Conservation (phyloP, 2,329 filamentous ascomycete species). For the Colletotrichum sp. region DNA sequence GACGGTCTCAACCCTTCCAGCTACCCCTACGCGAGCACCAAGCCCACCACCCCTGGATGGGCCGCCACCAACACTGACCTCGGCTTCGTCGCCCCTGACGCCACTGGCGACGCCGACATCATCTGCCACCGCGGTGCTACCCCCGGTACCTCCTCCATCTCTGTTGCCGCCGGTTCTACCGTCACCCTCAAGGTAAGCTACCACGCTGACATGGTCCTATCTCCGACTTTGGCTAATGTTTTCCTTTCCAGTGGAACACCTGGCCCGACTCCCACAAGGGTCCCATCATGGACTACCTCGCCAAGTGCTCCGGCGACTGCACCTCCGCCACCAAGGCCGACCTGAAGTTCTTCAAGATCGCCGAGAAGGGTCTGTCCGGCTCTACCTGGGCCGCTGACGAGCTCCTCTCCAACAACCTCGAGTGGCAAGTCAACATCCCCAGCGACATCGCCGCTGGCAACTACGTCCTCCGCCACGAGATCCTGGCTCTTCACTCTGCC, state of each 20-base stretch:
- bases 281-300: slow-evolving; percentile 67
- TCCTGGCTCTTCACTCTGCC: slow-evolving; percentile 59
- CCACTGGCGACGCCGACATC: slow-evolving; percentile 45
- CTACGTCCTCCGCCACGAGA: slow-evolving; percentile 62
- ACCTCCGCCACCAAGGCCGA: slow-evolving; percentile 52
- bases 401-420: slow-evolving; percentile 50
- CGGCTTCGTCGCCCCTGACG: slow-evolving; percentile 50
- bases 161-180: slow-evolving; percentile 62
- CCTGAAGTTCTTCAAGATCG: slow-evolving; percentile 67
- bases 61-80: slow-evolving; percentile 35
- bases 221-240: neutral
- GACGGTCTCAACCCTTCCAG: slow-evolving; percentile 28
- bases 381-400: slow-evolving; percentile 62
- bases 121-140: slow-evolving; percentile 52
- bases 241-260: slow-evolving; percentile 52
- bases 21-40: slow-evolving; percentile 24
- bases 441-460: slow-evolving; percentile 51
- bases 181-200: slow-evolving; percentile 52
- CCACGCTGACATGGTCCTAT: fast-evolving
- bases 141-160: slow-evolving; percentile 41
- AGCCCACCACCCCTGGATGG: slow-evolving; percentile 32
- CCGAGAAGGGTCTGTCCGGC: slow-evolving; percentile 54
- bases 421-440: slow-evolving; percentile 54
- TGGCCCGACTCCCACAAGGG: slow-evolving; percentile 71
- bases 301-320: slow-evolving; percentile 62